Evolutionary conservation across 768 basidiomycete genomes (phyloP), one percentile per base, ranked within the genome.

Genomic region (Russula brevipes): DNA sequence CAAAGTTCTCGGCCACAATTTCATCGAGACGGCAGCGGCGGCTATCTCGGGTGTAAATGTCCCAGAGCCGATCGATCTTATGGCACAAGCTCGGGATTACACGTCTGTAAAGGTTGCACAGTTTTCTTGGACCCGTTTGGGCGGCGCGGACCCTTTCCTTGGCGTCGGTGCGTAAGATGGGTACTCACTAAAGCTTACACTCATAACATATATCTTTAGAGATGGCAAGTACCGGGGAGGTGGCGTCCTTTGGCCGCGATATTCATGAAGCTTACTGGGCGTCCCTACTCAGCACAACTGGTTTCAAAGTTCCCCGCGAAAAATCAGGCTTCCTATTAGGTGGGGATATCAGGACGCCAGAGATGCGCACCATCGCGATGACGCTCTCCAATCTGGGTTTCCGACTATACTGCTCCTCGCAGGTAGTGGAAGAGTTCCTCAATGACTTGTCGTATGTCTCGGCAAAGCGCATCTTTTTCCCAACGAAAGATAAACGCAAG

Each of bases 211-310:
- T 33, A 36, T 57, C 36, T 59, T 58, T 72, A 91, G 94, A 97
- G 80, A 98, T 98, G 96, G 94, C 95, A 3, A 94, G 91, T 71
- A 98, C 96, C 7, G 96, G 96, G 41, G 96, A 99, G 75, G 94
- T 99, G 35, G 97, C 97, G 12, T 87, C 91, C 68, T 99, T 98
- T 73, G 97, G 95, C 39, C 83, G 85, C 70, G 91, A 96, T 71
- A 81, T 98, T 51, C 86, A 95, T 67, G 97, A 99, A 76, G 97
- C 96, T 14, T 95, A 94, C 76, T 94, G 94, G 94, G 86, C 91
- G 2, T 88, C 96, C 2, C 79, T 97, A n/a, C 85, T 94, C 54
- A 94, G 91, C 66, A 94, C 91, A 8, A 99, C 94, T 35, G 95
- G 95, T 16, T 97, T 98, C 83, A 96, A 91, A 76, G 79, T 93